Base-by-base conservation (phyloP, 306 rosid genomes). In the Cucurbita maxima region DNA sequence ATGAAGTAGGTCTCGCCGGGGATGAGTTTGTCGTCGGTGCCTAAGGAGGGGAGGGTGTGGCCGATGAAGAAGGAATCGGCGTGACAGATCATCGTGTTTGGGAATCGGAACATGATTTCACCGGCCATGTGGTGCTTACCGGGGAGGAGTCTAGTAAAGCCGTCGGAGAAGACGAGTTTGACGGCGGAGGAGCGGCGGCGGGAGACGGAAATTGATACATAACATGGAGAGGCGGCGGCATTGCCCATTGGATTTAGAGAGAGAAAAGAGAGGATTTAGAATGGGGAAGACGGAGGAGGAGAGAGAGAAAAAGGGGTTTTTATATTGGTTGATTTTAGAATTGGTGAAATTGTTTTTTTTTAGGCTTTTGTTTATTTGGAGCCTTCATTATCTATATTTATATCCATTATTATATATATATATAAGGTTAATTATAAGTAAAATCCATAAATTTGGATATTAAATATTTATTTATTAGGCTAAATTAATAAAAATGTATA, bases 41-140 rank as follows among this genome's bases (percentile, higher is more conserved):
- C 79, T 12, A 94, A 58, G n/a, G 85, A 81, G 0, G 96, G 97
- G 19, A 91, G 18, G 0, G 87, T 92, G 9, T 86, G 88, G 7
- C 99, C 97, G 9, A 94, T 87, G 89, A 90, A 91, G 86, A 94
- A 94, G 6, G 95, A 86, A 53, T 89, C 88, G 4, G 88, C 94
- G 41, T 87, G 90, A 79, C 97, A 94, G 2, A 94, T 86, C 84
- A 94, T 87, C 69, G 54, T 84, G 41, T 90, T 92, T 0, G 98
- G 98, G 52, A 82, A 87, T 78, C 91, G 97, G 25, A 89, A 80
- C 98, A 89, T 87, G 80, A 94, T 86, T 77, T 90, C 97, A 0
- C 98, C 91, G 6, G 97, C 98, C 14, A 86, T 36, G 80, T 87
- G 92, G 12, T 74, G 89, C 10, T 72, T 73, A 0, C 92, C 88